Evolutionary conservation across 768 basidiomycete genomes (phyloP).

Genomic region (Tricholoma sp.): DNA sequence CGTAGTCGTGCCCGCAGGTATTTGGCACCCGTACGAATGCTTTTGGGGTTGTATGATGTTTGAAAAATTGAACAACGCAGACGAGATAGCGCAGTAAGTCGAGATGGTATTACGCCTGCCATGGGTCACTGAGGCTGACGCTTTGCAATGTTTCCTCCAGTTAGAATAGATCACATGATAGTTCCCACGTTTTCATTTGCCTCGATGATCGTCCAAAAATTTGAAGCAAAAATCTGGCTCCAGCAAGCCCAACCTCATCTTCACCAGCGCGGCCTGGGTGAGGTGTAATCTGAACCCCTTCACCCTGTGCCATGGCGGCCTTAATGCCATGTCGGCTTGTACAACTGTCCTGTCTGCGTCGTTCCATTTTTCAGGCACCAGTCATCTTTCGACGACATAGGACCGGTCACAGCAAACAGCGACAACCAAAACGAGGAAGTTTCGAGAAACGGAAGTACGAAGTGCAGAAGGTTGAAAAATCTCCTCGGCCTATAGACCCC

Average conservation of each 20-base stretch:
- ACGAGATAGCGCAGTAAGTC: constrained; percentile 55
- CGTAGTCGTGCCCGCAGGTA: constrained; percentile 79
- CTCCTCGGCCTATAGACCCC: neutral
- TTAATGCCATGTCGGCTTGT: no score
- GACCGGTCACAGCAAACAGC: neutral
- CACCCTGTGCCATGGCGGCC: no score
- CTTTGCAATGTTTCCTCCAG: no score
- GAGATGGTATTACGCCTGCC: constrained; percentile 39
- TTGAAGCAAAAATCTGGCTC: constrained; percentile 8
- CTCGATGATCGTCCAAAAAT: neutral
- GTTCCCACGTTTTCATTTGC: neutral
- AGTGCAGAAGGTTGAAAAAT: neutral
- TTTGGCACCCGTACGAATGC: constrained; percentile 83
- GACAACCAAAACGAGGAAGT: neutral
- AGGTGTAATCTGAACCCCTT: neutral
- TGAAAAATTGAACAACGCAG: constrained; percentile 76
- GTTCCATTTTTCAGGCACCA: neutral
- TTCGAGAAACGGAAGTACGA: neutral
- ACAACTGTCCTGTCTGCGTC: no score
- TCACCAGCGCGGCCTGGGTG: neutral
- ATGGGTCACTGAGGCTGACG: constrained; percentile 17
- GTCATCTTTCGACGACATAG: neutral
- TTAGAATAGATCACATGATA: no score
- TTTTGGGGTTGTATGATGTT: constrained; percentile 83
- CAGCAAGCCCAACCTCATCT: neutral